A percentile compares a stretch with the other conserved stretches of the same genome.
Evolutionary conservation across 1,284 basidiomycete genomes (phyloP).

Genomic region (Mycena sp.): DNA sequence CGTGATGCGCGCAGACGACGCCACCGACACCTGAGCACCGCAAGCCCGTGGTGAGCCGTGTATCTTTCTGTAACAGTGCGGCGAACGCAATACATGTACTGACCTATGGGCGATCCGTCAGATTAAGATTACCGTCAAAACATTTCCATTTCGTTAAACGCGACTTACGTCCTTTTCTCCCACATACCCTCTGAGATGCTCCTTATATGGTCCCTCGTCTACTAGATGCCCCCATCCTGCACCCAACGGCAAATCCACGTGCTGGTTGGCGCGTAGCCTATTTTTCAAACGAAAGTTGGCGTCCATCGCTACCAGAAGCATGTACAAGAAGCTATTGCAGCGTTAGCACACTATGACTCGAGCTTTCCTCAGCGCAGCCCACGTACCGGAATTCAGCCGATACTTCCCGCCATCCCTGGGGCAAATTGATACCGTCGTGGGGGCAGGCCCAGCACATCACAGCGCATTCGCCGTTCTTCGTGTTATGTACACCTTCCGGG

Average conservation of each 20-base stretch:
- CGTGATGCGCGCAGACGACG: conserved; percentile 16
- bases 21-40: conserved; percentile 17
- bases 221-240: conserved; percentile 41
- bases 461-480: too few relatives aligned
- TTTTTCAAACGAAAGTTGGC: neutral
- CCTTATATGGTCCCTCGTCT: conserved; percentile 31
- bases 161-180: conserved; percentile 23
- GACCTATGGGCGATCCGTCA: too few relatives aligned
- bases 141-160: too few relatives aligned
- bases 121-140: too few relatives aligned
- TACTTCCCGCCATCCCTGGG: too few relatives aligned
- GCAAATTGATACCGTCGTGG: too few relatives aligned
- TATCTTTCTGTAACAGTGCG: conserved; percentile 12
- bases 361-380: too few relatives aligned
- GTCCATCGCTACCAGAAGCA: neutral
- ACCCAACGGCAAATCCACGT: conserved; percentile 34
- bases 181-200: conserved; percentile 13
- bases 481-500: too few relatives aligned
- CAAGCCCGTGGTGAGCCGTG: conserved; percentile 8
- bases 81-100: conserved; percentile 11
- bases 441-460: too few relatives aligned
- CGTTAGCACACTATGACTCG: too few relatives aligned
- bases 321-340: neutral
- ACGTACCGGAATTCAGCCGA: too few relatives aligned
- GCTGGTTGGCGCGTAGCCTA: neutral